phyloP scores from a whole-genome alignment of 768 basidiomycete species.

The Lepiota subincarnata region DNA sequence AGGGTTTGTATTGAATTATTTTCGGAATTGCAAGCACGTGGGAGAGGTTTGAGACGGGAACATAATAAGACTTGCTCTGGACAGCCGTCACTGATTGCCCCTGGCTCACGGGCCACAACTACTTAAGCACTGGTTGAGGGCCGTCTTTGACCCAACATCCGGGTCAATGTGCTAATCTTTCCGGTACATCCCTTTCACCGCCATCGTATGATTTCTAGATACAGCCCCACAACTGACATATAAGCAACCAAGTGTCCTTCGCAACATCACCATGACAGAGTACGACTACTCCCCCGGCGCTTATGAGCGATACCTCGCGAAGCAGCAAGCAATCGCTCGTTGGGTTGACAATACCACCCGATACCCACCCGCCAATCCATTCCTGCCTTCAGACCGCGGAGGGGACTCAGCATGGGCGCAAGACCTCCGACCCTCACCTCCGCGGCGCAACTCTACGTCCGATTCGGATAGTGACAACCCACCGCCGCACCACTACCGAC shows the following conservation, averaged over 20 bases:
- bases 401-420: background rate
- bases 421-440: background rate
- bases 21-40: too few species aligned
- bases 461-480: background rate
- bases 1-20: too few species aligned
- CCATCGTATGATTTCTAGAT: background rate
- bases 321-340: slow-evolving; percentile 14
- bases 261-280: slow-evolving; percentile 13
- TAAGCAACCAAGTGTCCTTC: background rate
- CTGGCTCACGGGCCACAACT: background rate
- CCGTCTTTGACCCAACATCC: background rate
- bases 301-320: slow-evolving; percentile 14
- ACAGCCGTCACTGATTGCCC: too few species aligned
- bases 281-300: slow-evolving; percentile 19
- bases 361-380: slow-evolving; percentile 10
- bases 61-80: too few species aligned
- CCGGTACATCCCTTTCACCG: background rate
- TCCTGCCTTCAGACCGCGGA: background rate
- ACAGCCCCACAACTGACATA: background rate
- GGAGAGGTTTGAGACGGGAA: too few species aligned
- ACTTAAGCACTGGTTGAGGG: background rate
- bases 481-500: too few species aligned
- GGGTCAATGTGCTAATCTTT: background rate
- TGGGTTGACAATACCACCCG: slow-evolving; percentile 14
- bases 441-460: background rate